Percentiles rank a stretch among this genome's conserved stretches.
phyloP scores from a whole-genome alignment of 2,329 filamentous ascomycete genomes.

The Ciborinia camelliae region DNA sequence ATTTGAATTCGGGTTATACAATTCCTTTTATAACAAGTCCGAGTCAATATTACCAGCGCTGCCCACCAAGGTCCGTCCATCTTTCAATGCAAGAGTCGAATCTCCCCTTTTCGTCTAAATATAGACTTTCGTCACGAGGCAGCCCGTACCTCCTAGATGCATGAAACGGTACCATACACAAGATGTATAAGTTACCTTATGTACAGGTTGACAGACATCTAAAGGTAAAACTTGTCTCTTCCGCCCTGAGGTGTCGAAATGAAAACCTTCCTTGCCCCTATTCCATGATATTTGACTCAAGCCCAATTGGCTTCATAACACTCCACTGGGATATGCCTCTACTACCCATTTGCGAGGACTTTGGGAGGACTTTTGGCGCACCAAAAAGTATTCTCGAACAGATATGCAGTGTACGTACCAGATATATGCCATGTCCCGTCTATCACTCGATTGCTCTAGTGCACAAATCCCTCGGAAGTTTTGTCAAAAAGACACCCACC shows the following conservation, averaged over 20 bases:
- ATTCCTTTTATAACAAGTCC: not conserved
- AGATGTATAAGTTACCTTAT: not conserved
- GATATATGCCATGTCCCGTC: not conserved
- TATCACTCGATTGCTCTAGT: not conserved
- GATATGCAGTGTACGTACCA: not conserved
- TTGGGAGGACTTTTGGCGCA: too few relatives aligned
- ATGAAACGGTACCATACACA: not conserved
- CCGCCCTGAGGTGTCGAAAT: not conserved
- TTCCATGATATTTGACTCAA: not conserved
- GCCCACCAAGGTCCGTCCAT: too few relatives aligned
- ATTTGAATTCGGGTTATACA: not conserved
- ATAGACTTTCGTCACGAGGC: not conserved
- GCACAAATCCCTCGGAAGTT: not conserved
- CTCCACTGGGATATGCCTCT: not conserved
- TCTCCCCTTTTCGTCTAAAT: not conserved
- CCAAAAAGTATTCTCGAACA: not conserved
- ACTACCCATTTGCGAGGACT: not conserved
- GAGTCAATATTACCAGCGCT: too few relatives aligned
- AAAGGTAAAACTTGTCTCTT: not conserved
- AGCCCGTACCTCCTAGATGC: not conserved
- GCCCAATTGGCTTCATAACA: not conserved
- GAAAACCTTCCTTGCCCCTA: too few relatives aligned
- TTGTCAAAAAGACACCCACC: not conserved
- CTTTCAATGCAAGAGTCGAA: not conserved
- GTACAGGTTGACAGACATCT: not conserved